Base-by-base conservation (phyloP, 495 filamentous ascomycete species). In the Opeltia flavorubescens region DNA sequence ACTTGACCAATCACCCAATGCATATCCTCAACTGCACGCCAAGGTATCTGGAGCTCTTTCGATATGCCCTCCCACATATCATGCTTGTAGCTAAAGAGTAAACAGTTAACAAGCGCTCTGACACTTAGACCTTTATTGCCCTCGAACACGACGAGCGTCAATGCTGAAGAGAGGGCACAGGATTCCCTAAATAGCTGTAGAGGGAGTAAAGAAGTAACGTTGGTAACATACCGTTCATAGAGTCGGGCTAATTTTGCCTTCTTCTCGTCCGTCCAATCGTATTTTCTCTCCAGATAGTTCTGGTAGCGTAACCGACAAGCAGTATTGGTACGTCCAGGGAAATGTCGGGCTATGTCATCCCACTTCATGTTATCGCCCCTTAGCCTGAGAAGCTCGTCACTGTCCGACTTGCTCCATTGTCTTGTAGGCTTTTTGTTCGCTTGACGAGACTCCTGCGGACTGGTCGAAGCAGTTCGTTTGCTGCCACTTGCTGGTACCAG, bases 1-100 rank as follows among this genome's bases (percentile, higher is more conserved):
- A 75, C 68, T 61, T 94, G 89, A 44, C 91, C 91, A 17, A 98
- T 64, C 56, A 93, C 83, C 91, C 91, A 98, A 64, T 98, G 91
- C 89, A 95, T 95, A 13, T 84, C 86, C 65, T 98, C 91, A 26
- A 84, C 89, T 5, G 91, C 84, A 44, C 89, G 77, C 89, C 89
- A 98, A 23, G 91, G 91, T 53, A 95, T 80, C n/a, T 77, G 78
- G 81, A 98, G 88, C 66, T 98, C 91, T 60, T 84, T 82, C 28
- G 87, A 84, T 4, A 98, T 79, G 54, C 86, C 86, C 36, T 80
- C 78, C 91, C 91, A 98, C 86, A 98, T 95, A 54, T 95, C 87
- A 50, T 83, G 75, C 62, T 95, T 95, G 70, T 95, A 94, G 59
- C 89, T 96, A 61, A 46, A 29, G 24, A 41, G n/a, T n/a, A 13